Percentiles rank a stretch among this genome's conserved stretches.
phyloP scores from a whole-genome alignment of 2,329 filamentous ascomycete species.

The Lasiodiplodia sp. region DNA sequence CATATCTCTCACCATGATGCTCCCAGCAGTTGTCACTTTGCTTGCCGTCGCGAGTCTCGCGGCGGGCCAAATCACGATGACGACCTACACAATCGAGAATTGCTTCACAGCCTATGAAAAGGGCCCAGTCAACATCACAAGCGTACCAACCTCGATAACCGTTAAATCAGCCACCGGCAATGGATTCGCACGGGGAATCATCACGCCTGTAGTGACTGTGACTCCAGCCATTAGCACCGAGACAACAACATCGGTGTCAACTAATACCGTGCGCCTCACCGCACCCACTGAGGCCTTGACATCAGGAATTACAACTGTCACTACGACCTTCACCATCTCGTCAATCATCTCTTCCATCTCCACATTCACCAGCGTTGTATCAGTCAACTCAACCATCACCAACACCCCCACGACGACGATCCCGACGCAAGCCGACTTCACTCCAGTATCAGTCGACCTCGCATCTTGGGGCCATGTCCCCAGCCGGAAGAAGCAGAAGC shows the following conservation, averaged over 20 bases:
- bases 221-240: constrained; percentile 1
- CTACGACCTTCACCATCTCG: not conserved
- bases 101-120: constrained; percentile 3
- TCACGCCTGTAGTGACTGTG: not conserved
- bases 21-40: not conserved
- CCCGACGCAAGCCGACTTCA: not conserved
- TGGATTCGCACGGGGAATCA: not conserved
- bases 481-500: constrained; percentile 8
- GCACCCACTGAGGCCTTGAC: not conserved
- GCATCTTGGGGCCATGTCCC: not conserved
- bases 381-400: not conserved
- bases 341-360: not conserved
- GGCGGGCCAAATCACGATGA: not conserved
- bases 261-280: not conserved
- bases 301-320: not conserved
- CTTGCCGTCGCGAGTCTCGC: not conserved
- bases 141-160: not conserved
- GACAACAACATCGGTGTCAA: not conserved
- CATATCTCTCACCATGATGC: not conserved
- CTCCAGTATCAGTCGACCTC: not conserved
- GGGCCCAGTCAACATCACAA: not conserved
- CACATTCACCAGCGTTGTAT: not conserved
- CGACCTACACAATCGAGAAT: not conserved
- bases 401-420: not conserved
- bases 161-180: not conserved